phyloP scores from a whole-genome alignment of 352 stramenopile species.

The Pythium dissimile region DNA sequence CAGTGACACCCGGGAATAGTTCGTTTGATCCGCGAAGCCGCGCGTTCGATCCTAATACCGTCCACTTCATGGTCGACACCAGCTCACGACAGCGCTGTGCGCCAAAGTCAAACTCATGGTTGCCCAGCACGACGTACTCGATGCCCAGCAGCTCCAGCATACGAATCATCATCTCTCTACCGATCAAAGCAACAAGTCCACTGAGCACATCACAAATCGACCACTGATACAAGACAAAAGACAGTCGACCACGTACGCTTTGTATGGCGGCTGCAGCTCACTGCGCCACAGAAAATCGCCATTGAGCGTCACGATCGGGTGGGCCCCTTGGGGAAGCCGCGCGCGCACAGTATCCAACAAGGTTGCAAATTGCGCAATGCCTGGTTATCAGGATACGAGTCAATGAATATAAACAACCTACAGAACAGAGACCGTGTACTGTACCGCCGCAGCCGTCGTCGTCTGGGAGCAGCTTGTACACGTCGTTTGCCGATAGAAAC shows the following conservation, averaged over 20 bases:
- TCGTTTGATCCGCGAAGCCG: neutral
- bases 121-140: constrained; percentile 72
- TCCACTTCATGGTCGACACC: neutral
- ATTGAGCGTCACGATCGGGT: constrained; percentile 28
- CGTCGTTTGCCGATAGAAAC: constrained; percentile 15
- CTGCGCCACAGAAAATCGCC: constrained; percentile 29
- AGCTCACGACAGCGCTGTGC: neutral
- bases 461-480: constrained; percentile 20
- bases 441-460: constrained; percentile 15
- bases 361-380: constrained; percentile 15
- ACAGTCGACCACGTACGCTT: constrained; percentile 25
- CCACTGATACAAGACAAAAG: neutral
- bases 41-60: neutral
- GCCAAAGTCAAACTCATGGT: constrained; percentile 83
- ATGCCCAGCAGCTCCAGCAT: constrained; percentile 71
- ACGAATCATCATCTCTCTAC: constrained; percentile 73
- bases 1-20: constrained; percentile 25
- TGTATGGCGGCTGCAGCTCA: constrained; percentile 20
- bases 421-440: neutral
- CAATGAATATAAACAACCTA: neutral
- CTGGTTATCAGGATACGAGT: too few species aligned
- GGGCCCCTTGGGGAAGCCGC: neutral
- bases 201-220: too few species aligned
- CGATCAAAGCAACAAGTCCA: too few species aligned
- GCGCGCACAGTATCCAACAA: constrained; percentile 7